A percentile compares a stretch with the other conserved stretches of the same genome.
These are phyloP conservation scores for Lasiodiplodia theobromae DNA, from an alignment of 2,329 filamentous ascomycete species.

Conservation along the genomic window DNA sequence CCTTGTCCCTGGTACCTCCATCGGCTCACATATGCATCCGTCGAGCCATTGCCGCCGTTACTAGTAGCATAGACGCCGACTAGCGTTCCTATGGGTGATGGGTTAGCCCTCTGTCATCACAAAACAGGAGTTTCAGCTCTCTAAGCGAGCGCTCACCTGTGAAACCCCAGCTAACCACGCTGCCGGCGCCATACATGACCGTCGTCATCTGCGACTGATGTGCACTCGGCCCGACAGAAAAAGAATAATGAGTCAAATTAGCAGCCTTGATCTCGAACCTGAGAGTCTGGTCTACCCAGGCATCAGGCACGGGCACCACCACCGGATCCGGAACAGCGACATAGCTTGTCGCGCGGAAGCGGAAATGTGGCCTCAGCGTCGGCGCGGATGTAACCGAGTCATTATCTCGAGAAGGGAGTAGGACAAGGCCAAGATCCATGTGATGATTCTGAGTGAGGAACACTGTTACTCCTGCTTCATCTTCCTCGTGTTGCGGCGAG, in stretches of 20 bases:
- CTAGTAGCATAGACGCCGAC: slow-evolving; percentile 62
- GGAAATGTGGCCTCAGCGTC: slow-evolving; percentile 47
- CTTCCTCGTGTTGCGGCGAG: slow-evolving; percentile 44
- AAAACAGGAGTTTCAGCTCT: neutral
- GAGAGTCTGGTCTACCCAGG: slow-evolving; percentile 48
- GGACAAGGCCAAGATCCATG: slow-evolving; percentile 53
- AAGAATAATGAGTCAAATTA: slow-evolving; percentile 56
- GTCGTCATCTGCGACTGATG: slow-evolving; percentile 30
- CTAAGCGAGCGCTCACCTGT: slow-evolving; percentile 30
- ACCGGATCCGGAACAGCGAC: slow-evolving; percentile 48
- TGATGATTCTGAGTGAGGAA: slow-evolving; percentile 63
- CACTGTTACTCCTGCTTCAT: slow-evolving; percentile 61
- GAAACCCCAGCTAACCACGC: slow-evolving; percentile 42
- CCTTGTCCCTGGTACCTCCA: slow-evolving; percentile 55
- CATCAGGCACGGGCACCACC: slow-evolving; percentile 48
- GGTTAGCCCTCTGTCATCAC: neutral
- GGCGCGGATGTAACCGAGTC: slow-evolving; percentile 1
- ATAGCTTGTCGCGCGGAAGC: slow-evolving; percentile 55
- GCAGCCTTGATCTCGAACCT: slow-evolving; percentile 51
- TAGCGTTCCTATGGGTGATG: slow-evolving; percentile 49
- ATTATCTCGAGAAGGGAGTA: slow-evolving; percentile 34
- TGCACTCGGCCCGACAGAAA: slow-evolving; percentile 38
- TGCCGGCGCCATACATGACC: slow-evolving; percentile 37
- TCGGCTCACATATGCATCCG: slow-evolving; percentile 56
- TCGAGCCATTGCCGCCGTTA: slow-evolving; percentile 55